Evolutionary conservation across 83 land plant genomes (phyloP), one percentile per base, ranked within the genome.

Genomic region (Thuja plicata): DNA sequence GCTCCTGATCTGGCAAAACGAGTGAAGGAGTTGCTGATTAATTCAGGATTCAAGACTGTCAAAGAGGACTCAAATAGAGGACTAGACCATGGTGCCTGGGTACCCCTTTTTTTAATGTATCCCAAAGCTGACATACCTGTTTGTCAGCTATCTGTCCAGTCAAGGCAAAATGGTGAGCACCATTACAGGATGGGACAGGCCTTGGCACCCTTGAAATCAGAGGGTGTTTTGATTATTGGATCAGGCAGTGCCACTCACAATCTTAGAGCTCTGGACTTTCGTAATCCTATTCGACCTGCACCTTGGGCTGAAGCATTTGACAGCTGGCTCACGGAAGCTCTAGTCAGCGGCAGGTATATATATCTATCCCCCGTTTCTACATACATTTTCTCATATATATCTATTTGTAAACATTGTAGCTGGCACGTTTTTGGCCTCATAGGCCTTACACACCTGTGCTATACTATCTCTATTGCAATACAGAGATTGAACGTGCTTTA

Each of bases 71-170:
- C 88, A 38, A 93, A 84, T 76, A 93, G 99, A 32, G 98, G 97
- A 60, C 92, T 97, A 24, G 97, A 97, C 88, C 99, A 97, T 89
- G 99, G 99, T n/a, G 96, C 98, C 5, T 97, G 99, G 99, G 93
- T 96, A 38, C 99, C 98, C 1, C 94, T 97, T 24, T 80, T 91
- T 89, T 92, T 96, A 55, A 95, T 94, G 96, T 97, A 95, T 88
- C 98, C 98, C 7, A 92, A 95, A 6, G 96, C 96, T 2, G 94
- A 96, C 87, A 93, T 97, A 27, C 99, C 98, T 0, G 97, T 95
- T n/a, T 92, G 95, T 89, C 97, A 96, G 89, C 95, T 97, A 86
- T 97, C 99, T 41, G 87, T 97, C n/a, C 97, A 95, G 87, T 34
- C 94, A 16, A 35, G 90, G 37, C 90, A 80, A 85, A 96, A 94